Evolutionary conservation across 78 protist species (phyloP).

Genomic region (Dictyostelium capitatum): DNA sequence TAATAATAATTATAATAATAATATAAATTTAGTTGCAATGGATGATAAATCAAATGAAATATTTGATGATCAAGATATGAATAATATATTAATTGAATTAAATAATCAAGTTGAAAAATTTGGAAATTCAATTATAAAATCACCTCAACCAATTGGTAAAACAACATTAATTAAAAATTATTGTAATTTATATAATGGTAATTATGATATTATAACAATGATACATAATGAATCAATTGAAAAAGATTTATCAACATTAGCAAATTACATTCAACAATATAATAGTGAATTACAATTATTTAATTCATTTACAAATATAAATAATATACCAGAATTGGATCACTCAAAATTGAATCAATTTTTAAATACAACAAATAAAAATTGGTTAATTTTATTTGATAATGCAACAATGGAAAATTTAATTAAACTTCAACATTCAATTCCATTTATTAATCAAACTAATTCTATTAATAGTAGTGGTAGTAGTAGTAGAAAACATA

Average conservation of each 20-base stretch:
- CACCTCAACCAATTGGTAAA: not conserved
- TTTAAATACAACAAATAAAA: not conserved
- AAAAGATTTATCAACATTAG: not conserved
- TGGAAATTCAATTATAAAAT: not conserved
- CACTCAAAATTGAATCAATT: not conserved
- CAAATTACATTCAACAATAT: not conserved
- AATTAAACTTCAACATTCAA: not conserved
- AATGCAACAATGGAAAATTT: not conserved
- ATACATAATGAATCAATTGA: conserved; percentile 6
- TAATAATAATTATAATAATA: not conserved
- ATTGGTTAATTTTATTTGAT: conserved; percentile 1
- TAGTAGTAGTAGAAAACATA: not conserved
- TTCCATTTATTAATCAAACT: not conserved
- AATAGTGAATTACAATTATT: not conserved
- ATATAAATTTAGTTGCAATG: conserved; percentile 12
- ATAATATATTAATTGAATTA: not conserved
- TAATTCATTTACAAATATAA: not conserved
- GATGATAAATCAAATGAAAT: conserved; percentile 20
- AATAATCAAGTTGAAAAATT: not conserved
- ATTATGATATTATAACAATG: not conserved
- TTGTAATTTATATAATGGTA: not conserved
- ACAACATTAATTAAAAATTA: not conserved
- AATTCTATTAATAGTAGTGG: no score
- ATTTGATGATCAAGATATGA: not conserved
- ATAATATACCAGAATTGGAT: not conserved